A percentile compares a stretch with the other conserved stretches of the same genome.
Conservation (phyloP, 768 basidiomycete genomes). For the Boletus rubescentipes region DNA sequence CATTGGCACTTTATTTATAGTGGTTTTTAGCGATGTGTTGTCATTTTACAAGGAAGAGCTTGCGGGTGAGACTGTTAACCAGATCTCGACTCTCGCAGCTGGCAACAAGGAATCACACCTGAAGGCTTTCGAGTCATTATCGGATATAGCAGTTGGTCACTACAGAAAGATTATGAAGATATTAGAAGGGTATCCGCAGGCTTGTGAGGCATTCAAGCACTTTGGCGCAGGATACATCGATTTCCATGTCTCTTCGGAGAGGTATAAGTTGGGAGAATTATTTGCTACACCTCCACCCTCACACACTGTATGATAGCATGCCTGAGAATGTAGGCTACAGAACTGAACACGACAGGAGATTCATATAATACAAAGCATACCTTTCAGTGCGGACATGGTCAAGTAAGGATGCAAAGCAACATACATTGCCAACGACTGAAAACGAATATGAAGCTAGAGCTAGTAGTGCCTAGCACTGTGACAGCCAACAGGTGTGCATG, state of each 20-base stretch:
- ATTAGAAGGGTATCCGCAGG: slow-evolving; percentile 6
- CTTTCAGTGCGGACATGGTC: too few relatives aligned
- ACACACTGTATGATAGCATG: too few relatives aligned
- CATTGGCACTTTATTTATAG: not conserved
- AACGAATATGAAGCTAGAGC: too few relatives aligned
- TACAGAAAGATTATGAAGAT: slow-evolving; percentile 24
- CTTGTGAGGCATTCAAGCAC: slow-evolving; percentile 3
- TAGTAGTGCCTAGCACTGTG: too few relatives aligned
- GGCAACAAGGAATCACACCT: slow-evolving; percentile 21
- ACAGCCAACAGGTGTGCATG: too few relatives aligned
- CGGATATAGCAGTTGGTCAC: slow-evolving; percentile 19
- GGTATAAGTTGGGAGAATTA: slow-evolving; percentile 25
- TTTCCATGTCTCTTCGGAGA: slow-evolving; percentile 19
- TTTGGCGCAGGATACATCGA: slow-evolving; percentile 19
- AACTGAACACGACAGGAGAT: too few relatives aligned
- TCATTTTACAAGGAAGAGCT: slow-evolving; percentile 1
- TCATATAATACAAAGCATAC: too few relatives aligned
- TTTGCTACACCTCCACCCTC: too few relatives aligned
- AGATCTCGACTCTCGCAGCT: slow-evolving; percentile 29
- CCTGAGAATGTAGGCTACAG: too few relatives aligned
- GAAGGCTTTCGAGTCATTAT: slow-evolving; percentile 21
- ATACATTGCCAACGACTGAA: too few relatives aligned
- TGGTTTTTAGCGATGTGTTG: slow-evolving; percentile 11
- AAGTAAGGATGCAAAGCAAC: too few relatives aligned
- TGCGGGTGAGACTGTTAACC: slow-evolving; percentile 31